phyloP scores from a whole-genome alignment of 257 asterid genomes.

The Lycium ferocissimum region DNA sequence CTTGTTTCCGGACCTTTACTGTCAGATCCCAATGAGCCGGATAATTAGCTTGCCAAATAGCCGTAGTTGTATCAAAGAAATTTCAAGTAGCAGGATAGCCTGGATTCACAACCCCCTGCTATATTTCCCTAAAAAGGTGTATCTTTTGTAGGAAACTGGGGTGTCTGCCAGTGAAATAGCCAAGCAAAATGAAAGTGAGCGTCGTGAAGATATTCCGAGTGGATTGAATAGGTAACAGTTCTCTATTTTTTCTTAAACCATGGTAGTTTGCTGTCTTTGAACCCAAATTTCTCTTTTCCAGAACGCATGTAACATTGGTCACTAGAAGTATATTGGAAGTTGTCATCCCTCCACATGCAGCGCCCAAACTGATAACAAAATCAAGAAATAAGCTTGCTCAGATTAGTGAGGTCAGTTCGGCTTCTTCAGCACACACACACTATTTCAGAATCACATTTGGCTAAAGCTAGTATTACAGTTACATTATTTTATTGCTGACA shows the following conservation, averaged over 20 bases:
- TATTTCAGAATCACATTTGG: not conserved
- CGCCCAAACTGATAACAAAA: constrained; percentile 67
- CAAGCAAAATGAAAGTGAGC: constrained; percentile 69
- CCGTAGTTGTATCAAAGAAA: not conserved
- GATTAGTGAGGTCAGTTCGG: constrained; percentile 76
- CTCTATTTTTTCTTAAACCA: constrained; percentile 13
- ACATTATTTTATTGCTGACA: constrained; percentile 40
- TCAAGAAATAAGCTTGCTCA: constrained; percentile 77
- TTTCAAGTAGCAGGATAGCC: constrained; percentile 23
- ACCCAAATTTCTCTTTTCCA: constrained; percentile 34
- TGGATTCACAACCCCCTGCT: not conserved
- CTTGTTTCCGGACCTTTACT: not conserved
- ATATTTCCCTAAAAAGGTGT: constrained; percentile 16
- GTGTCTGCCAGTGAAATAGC: constrained; percentile 47
- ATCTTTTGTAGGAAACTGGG: constrained; percentile 61
- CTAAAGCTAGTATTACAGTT: not conserved
- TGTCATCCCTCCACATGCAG: constrained; percentile 84
- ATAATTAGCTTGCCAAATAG: constrained; percentile 11
- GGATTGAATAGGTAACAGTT: constrained; percentile 60
- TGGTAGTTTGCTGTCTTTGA: constrained; percentile 21
- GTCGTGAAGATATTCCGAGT: constrained; percentile 67
- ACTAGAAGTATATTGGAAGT: constrained; percentile 89
- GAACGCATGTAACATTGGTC: constrained; percentile 76
- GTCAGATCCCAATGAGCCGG: constrained; percentile 24
- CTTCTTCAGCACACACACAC: not conserved